Evolutionary conservation across 306 rosid genomes (phyloP).

Genomic region (Alnus rubra): DNA sequence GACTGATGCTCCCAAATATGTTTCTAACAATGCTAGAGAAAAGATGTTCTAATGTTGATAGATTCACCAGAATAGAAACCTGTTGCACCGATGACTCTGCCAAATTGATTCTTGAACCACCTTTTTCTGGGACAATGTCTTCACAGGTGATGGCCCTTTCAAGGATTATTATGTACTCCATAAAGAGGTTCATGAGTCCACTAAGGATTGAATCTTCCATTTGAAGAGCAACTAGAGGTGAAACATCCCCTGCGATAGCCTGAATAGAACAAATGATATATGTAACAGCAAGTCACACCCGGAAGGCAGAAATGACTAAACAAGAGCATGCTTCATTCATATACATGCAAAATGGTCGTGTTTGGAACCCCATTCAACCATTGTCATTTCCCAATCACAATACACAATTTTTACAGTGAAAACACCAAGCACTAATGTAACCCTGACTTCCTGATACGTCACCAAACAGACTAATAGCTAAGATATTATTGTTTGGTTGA

Average conservation of each 20-base stretch:
- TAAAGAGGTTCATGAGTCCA: constrained; percentile 53
- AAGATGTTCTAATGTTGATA: constrained; percentile 46
- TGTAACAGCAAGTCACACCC: background rate
- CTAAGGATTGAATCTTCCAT: constrained; percentile 52
- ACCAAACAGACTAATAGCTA: background rate
- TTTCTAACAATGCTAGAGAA: constrained; percentile 37
- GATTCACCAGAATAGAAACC: constrained; percentile 66
- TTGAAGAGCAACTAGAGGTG: constrained; percentile 52
- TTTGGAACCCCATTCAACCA: background rate
- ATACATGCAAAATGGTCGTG: background rate
- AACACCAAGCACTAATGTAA: background rate
- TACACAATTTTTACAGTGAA: background rate
- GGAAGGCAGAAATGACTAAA: background rate
- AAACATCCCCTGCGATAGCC: constrained; percentile 53
- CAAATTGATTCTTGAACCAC: constrained; percentile 39
- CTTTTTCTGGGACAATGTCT: constrained; percentile 29
- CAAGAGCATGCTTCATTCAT: background rate
- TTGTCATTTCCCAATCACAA: background rate
- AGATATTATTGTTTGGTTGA: constrained; percentile 2
- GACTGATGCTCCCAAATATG: constrained; percentile 31
- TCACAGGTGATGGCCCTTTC: constrained; percentile 47
- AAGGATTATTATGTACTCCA: constrained; percentile 50
- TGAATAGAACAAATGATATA: constrained; percentile 22
- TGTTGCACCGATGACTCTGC: constrained; percentile 55
- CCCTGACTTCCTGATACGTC: constrained; percentile 2